These are phyloP conservation scores for Colletotrichum cereale DNA, from an alignment of 2,329 filamentous ascomycete species.

Conservation along the genomic window DNA sequence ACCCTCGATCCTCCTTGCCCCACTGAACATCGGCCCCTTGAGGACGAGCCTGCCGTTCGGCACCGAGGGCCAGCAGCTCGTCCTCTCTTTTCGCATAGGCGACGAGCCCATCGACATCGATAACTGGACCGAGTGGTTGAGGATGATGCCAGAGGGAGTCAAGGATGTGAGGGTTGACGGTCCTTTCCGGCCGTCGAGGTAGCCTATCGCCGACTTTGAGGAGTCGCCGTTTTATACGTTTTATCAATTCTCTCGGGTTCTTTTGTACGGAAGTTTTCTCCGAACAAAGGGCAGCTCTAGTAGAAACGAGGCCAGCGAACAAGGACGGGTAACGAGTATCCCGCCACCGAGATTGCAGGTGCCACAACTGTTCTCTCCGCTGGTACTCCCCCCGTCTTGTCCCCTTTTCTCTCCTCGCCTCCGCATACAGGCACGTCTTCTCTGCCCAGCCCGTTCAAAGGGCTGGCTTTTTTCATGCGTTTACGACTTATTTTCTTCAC, in stretches of 20 bases:
- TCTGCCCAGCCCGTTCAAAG: neutral
- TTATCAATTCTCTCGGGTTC: neutral
- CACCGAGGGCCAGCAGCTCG: slow-evolving; percentile 61
- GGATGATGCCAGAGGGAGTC: slow-evolving; percentile 69
- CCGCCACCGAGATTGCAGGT: neutral
- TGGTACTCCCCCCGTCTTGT: too few species aligned
- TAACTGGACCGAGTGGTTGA: slow-evolving; percentile 69
- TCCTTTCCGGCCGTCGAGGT: slow-evolving; percentile 57
- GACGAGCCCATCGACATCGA: slow-evolving; percentile 66
- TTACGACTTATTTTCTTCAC: slow-evolving; percentile 6
- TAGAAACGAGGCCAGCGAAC: neutral
- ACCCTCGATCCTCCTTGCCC: slow-evolving; percentile 68
- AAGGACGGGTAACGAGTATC: neutral
- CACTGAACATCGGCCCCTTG: slow-evolving; percentile 56
- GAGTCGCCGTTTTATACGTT: slow-evolving; percentile 27
- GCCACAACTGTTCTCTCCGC: neutral
- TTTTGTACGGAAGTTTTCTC: neutral
- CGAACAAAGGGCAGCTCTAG: neutral
- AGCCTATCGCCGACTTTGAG: neutral
- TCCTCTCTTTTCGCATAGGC: slow-evolving; percentile 63
- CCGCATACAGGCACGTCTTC: neutral
- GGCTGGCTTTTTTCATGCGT: neutral
- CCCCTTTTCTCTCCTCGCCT: neutral
- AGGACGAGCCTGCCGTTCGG: slow-evolving; percentile 55
- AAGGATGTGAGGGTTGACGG: slow-evolving; percentile 68